Conservation (phyloP, 2,329 filamentous ascomycete species). For the Amesomyces nigricolor region DNA sequence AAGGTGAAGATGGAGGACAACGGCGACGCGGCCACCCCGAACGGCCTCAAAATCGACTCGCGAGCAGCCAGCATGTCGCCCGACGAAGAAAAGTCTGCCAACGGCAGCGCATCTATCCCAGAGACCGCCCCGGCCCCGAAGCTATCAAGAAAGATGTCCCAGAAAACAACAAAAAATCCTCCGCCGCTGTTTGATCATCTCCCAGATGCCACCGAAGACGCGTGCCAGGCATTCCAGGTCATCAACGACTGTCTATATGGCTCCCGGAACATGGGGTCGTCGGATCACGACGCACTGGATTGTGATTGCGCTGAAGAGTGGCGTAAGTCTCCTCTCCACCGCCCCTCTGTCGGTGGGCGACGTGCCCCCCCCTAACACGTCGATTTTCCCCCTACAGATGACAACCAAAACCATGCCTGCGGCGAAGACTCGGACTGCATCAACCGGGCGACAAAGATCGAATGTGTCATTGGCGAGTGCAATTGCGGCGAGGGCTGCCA, state of each 20-base stretch:
- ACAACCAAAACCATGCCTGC: slow-evolving; percentile 73
- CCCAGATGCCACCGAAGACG: slow-evolving; percentile 71
- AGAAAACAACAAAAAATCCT: slow-evolving; percentile 56
- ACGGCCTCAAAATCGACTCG: slow-evolving; percentile 36
- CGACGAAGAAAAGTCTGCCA: slow-evolving; percentile 42
- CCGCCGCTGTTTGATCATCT: slow-evolving; percentile 61
- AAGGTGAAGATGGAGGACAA: slow-evolving; percentile 38
- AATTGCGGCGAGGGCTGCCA: slow-evolving; percentile 84
- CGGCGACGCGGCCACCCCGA: slow-evolving; percentile 37
- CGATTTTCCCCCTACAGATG: slow-evolving; percentile 36
- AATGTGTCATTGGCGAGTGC: slow-evolving; percentile 77
- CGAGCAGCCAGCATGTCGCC: slow-evolving; percentile 40
- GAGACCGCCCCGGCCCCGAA: slow-evolving; percentile 58
- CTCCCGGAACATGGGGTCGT: slow-evolving; percentile 83
- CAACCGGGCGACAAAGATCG: slow-evolving; percentile 96
- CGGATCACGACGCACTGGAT: slow-evolving; percentile 84
- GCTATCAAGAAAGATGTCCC: slow-evolving; percentile 65
- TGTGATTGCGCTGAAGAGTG: slow-evolving; percentile 94
- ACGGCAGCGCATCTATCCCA: slow-evolving; percentile 44
- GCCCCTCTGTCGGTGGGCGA: slow-evolving; percentile 12
- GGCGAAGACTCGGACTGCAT: slow-evolving; percentile 97
- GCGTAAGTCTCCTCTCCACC: slow-evolving; percentile 60
- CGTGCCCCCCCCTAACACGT: slow-evolving; percentile 15
- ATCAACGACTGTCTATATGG: slow-evolving; percentile 86
- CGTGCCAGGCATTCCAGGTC: slow-evolving; percentile 69